Conservation (phyloP, 352 stramenopile genomes). For the Sclerospora graminicola region DNA sequence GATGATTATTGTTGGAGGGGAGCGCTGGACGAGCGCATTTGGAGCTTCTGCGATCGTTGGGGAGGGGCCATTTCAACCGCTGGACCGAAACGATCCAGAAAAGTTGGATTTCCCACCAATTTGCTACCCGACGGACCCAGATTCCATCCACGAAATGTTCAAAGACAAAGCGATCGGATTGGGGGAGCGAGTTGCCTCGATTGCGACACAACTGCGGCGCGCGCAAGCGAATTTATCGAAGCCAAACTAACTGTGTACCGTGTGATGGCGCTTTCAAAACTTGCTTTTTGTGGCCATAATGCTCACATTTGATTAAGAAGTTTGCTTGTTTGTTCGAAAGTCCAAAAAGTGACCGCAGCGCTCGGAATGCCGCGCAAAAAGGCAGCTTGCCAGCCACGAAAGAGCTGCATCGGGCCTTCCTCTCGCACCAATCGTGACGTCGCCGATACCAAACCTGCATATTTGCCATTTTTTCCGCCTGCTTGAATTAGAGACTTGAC, state of each 20-base stretch:
- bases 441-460: conserved; percentile 33
- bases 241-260: conserved; percentile 11
- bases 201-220: conserved; percentile 27
- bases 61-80: conserved; percentile 54
- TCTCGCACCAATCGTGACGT: conserved; percentile 36
- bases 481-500: conserved; percentile 82
- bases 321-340: conserved; percentile 54
- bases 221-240: conserved; percentile 8
- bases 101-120: conserved; percentile 27
- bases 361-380: conserved; percentile 69
- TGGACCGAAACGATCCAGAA: conserved; percentile 1
- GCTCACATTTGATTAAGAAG: conserved; percentile 31
- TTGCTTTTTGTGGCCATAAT: background rate
- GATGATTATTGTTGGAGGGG: conserved; percentile 35
- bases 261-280: background rate
- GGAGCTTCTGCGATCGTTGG: conserved; percentile 71
- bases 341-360: conserved; percentile 74
- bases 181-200: conserved; percentile 47
- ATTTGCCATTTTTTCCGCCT: conserved; percentile 28
- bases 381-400: conserved; percentile 70
- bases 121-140: conserved; percentile 47
- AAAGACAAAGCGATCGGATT: conserved; percentile 73
- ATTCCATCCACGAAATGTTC: conserved; percentile 64
- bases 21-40: conserved; percentile 81
- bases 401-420: conserved; percentile 49